Conservation (phyloP, 371 early-diverging fungal species). For the Blastocladiella emersonii region DNA sequence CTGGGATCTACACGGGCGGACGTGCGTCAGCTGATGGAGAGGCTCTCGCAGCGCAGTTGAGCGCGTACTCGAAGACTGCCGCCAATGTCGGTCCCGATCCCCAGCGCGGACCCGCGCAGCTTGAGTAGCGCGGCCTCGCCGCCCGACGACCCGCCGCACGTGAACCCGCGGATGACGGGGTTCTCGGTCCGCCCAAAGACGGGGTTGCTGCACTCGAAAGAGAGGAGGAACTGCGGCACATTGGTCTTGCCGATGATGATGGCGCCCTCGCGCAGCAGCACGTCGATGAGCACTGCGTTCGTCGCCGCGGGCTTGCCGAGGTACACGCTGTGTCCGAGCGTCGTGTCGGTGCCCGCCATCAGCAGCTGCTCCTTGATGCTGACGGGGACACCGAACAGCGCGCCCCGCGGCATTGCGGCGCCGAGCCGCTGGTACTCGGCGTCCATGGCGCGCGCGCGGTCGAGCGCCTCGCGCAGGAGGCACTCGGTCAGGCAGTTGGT, state of each 20-base stretch:
- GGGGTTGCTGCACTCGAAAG: slow-evolving; percentile 5
- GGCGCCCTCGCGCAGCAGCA: slow-evolving; percentile 1
- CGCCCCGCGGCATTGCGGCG: not conserved
- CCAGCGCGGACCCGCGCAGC: not conserved
- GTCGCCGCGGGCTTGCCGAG: not conserved
- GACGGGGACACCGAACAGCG: not conserved
- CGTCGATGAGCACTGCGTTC: not conserved
- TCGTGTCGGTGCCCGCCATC: not conserved
- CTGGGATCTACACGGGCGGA: not conserved
- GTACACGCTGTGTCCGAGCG: not conserved
- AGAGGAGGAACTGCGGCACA: not conserved
- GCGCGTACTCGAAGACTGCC: not conserved
- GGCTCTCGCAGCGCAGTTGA: not conserved
- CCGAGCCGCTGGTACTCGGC: not conserved
- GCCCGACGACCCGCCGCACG: slow-evolving; percentile 1
- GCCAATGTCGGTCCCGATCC: slow-evolving; percentile 1
- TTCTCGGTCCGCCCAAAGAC: not conserved
- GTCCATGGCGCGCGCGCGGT: not conserved
- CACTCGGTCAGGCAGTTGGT: not conserved
- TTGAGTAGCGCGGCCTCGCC: not conserved
- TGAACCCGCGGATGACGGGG: not conserved
- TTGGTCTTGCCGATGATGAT: not conserved
- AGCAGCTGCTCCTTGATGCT: not conserved
- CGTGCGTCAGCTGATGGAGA: not conserved
- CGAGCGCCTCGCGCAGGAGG: not conserved